These are phyloP conservation scores for Adansonia rubrostipa DNA, from an alignment of 441 rosid genomes.

Conservation along the genomic window DNA sequence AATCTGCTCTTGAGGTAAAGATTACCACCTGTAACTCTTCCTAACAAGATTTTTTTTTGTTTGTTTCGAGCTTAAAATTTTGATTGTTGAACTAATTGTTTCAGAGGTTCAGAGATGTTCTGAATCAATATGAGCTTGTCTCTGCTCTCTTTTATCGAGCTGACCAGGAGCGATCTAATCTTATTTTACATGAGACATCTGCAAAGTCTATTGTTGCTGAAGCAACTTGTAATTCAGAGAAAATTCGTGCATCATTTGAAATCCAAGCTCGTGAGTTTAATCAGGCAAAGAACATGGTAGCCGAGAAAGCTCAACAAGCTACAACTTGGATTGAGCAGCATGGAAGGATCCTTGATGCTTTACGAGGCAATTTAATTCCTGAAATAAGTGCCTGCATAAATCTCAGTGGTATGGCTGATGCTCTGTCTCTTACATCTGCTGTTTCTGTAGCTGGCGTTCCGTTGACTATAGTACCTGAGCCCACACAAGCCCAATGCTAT, in stretches of 20 bases:
- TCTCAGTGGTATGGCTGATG: conserved; percentile 55
- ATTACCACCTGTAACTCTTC: conserved; percentile 33
- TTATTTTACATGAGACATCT: conserved; percentile 79
- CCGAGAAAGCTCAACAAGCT: conserved; percentile 94
- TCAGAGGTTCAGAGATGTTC: conserved; percentile 83
- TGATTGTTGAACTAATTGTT: conserved; percentile 38
- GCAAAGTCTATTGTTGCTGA: conserved; percentile 89
- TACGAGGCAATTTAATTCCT: conserved; percentile 74
- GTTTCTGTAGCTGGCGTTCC: conserved; percentile 90
- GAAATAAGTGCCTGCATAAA: conserved; percentile 61
- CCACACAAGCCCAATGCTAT: conserved; percentile 90
- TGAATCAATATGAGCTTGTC: conserved; percentile 74
- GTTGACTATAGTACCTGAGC: conserved; percentile 96
- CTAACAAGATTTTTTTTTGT: conserved; percentile 23
- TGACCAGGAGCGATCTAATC: conserved; percentile 90
- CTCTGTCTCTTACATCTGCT: conserved; percentile 86
- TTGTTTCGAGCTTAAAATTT: conserved; percentile 27
- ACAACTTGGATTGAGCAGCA: conserved; percentile 90
- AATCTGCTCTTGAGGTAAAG: conserved; percentile 81
- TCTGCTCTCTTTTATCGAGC: conserved; percentile 76
- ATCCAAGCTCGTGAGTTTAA: conserved; percentile 84
- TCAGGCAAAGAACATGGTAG: conserved; percentile 73
- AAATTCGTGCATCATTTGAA: conserved; percentile 71
- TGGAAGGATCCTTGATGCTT: conserved; percentile 86
- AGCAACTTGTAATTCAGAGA: conserved; percentile 77